Base-by-base conservation (phyloP, 139 green algal species). In the Astrephomene gubernaculifera region DNA sequence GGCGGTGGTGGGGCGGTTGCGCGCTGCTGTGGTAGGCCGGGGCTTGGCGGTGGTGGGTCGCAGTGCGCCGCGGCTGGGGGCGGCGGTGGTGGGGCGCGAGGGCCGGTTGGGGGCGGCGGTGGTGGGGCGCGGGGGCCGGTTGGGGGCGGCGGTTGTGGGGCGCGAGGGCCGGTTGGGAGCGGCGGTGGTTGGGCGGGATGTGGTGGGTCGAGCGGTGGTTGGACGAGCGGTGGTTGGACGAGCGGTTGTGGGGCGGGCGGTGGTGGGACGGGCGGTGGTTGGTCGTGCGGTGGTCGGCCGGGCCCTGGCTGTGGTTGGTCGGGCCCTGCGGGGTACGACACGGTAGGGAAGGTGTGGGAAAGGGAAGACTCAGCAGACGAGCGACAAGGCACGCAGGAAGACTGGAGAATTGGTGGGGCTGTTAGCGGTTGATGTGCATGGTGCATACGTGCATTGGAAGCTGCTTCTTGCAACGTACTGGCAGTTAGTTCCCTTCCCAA, bases 131-230 rank as follows among this genome's bases (percentile, higher is more conserved):
- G 52, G 73, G 22, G 43, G 73, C n/a, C n/a, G 35, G 45, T 65
- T 69, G 73, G 22, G 43, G 73, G n/a, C n/a, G 35, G 73, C 53
- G 73, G 73, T 70, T 43, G 73, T 45, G 7, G 41, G 57, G n/a
- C 60, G 76, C 29, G 39, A 39, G 44, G 2, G 33, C 24, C 8
- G 38, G 68, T 54, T 5, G 68, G 68, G 9, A 38, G 68, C 31
- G 49, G 49, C 49, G 49, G 49, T 57, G 14, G 49, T 57, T 12
- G 49, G 49, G 25, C 38, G 68, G 6, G 41, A 19, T 19, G 27
- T 33, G 29, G 41, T 78, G 27, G 70, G 7, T 9, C 63, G 29
- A 5, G 63, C 9, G 12, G 5, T 41, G 8, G 12, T 39, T 2
- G 36, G 24, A 36, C 38, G 35, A 29, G 31, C 2, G 76, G 29